Conservation (phyloP, 2,329 filamentous ascomycete genomes). For the Tolypocladium capitatum region DNA sequence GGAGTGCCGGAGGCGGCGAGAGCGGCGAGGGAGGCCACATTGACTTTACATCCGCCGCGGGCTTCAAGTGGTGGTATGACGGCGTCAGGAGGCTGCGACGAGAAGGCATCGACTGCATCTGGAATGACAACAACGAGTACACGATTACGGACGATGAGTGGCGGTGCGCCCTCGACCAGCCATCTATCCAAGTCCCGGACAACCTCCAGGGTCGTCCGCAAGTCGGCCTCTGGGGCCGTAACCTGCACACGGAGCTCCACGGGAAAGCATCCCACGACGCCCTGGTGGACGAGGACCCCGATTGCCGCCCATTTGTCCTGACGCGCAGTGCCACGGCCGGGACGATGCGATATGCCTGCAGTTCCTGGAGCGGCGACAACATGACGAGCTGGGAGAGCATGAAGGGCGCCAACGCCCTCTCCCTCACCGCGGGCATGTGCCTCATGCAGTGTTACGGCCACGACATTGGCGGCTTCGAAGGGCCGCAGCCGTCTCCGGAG, state of each 20-base stretch:
- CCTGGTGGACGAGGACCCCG: slow-evolving; percentile 42
- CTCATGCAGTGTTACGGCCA: slow-evolving; percentile 56
- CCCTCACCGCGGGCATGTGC: slow-evolving; percentile 54
- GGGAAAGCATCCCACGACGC: slow-evolving; percentile 59
- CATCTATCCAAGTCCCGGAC: slow-evolving; percentile 22
- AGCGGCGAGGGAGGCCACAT: slow-evolving; percentile 59
- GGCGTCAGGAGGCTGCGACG: slow-evolving; percentile 49
- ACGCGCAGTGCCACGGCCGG: slow-evolving; percentile 59
- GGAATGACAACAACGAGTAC: slow-evolving; percentile 74
- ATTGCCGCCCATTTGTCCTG: slow-evolving; percentile 51
- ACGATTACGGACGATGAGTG: slow-evolving; percentile 52
- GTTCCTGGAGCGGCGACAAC: slow-evolving; percentile 64
- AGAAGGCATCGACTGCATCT: slow-evolving; percentile 58
- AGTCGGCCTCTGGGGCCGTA: slow-evolving; percentile 57
- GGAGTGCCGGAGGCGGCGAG: slow-evolving; percentile 59
- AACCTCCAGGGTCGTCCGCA: slow-evolving; percentile 23
- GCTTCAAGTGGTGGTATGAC: slow-evolving; percentile 60
- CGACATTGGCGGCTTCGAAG: slow-evolving; percentile 65
- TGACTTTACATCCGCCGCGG: slow-evolving; percentile 56
- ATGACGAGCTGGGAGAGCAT: slow-evolving; percentile 61
- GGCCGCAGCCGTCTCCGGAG: slow-evolving; percentile 57
- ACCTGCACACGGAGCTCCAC: slow-evolving; percentile 57
- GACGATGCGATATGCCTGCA: slow-evolving; percentile 56
- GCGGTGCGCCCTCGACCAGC: slow-evolving; percentile 41
- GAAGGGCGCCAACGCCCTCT: slow-evolving; percentile 57